Conservation (phyloP, 768 basidiomycete species). For the button mushroom (Agaricus bisporus) region DNA sequence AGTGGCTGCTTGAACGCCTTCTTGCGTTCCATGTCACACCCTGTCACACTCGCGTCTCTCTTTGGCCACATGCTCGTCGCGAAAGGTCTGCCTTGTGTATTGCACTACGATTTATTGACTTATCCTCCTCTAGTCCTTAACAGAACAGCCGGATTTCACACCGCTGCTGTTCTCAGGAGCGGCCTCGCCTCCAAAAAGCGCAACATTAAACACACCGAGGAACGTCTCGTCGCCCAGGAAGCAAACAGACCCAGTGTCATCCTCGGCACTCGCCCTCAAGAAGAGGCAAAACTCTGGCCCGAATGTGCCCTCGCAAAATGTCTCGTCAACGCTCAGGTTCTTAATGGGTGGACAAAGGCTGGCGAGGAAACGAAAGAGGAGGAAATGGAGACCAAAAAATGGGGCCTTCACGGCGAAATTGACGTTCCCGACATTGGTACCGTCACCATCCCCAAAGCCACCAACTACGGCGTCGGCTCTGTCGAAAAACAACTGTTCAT, state of each 20-base stretch:
- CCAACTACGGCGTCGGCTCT: conserved; percentile 63
- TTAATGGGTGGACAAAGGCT: conserved; percentile 19
- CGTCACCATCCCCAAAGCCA: conserved; percentile 42
- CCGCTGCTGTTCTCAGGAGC: conserved; percentile 22
- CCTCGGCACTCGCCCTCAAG: conserved; percentile 62
- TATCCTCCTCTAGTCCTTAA: too few species aligned
- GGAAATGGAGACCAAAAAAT: conserved; percentile 13
- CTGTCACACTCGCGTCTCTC: background rate
- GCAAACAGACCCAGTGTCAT: conserved; percentile 57
- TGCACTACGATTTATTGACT: too few species aligned
- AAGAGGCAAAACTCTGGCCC: conserved; percentile 58
- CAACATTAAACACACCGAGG: conserved; percentile 34
- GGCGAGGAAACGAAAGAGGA: too few species aligned
- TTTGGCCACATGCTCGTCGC: too few species aligned
- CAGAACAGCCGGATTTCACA: conserved; percentile 16
- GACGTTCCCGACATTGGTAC: conserved; percentile 18
- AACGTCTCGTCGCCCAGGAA: conserved; percentile 30
- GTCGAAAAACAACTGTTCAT: conserved; percentile 61
- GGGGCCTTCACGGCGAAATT: conserved; percentile 11
- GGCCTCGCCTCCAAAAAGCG: conserved; percentile 25
- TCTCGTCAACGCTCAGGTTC: conserved; percentile 50
- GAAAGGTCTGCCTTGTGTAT: too few species aligned
- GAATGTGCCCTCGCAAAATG: conserved; percentile 59
- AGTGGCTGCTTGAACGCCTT: too few species aligned
- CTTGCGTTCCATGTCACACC: background rate